phyloP scores from a whole-genome alignment of 345 rosid species.

The Durio zibethinus region DNA sequence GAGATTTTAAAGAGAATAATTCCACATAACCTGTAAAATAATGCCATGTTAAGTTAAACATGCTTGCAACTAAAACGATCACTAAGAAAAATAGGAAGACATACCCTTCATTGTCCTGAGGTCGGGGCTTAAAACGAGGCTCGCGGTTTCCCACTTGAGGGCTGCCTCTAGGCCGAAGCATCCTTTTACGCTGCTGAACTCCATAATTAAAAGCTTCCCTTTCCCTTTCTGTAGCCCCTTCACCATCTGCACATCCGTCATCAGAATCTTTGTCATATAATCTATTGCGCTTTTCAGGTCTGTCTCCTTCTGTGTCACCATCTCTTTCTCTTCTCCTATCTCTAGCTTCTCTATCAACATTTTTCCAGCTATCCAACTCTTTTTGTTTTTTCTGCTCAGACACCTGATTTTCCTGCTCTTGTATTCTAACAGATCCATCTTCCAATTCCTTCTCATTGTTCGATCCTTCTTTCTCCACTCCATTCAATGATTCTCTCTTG shows the following conservation, averaged over 20 bases:
- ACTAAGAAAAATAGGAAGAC: constrained; percentile 27
- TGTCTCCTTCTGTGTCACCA: constrained; percentile 67
- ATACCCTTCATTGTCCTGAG: constrained; percentile 90
- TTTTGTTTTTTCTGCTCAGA: constrained; percentile 69
- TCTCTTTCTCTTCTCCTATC: constrained; percentile 91
- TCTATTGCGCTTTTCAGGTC: constrained; percentile 74
- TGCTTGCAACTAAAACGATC: constrained; percentile 18
- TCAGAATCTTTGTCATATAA: constrained; percentile 72
- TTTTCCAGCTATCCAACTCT: constrained; percentile 69
- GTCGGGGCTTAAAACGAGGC: constrained; percentile 52
- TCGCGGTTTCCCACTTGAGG: constrained; percentile 77
- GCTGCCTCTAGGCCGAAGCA: constrained; percentile 93
- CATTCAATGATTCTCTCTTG: constrained; percentile 67
- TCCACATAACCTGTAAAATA: constrained; percentile 8
- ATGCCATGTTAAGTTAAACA: constrained; percentile 12
- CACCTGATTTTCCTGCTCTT: constrained; percentile 54
- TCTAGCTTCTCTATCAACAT: constrained; percentile 63
- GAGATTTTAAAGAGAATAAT: not conserved
- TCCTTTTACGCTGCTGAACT: constrained; percentile 93
- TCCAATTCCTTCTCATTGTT: constrained; percentile 62
- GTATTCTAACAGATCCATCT: constrained; percentile 57
- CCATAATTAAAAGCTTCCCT: constrained; percentile 75
- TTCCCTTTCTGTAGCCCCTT: constrained; percentile 75
- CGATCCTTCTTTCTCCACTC: constrained; percentile 59
- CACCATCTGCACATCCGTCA: constrained; percentile 85